Evolutionary conservation across 176 grass and related monocot species (phyloP), one percentile per base, ranked within the genome.

Genomic region (Ananas comosus): DNA sequence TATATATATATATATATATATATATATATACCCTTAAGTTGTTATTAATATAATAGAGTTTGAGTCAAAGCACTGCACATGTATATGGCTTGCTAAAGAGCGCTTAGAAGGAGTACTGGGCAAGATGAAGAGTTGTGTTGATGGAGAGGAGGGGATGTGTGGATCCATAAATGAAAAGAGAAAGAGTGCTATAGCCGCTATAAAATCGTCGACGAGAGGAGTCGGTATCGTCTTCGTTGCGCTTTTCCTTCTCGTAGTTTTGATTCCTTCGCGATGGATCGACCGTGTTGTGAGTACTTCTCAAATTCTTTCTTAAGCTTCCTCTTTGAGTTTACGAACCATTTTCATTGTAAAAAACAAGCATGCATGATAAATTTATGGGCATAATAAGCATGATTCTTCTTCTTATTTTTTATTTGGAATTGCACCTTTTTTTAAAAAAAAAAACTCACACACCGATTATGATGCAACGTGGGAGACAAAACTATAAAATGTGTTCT

Each of bases 191-290:
- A 61, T 42, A 67, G 54, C 51, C n/a, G 0, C 56, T 2, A 13
- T 74, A 13, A 65, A 69, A 56, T 74, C 51, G 12, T 80, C 78
- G 51, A 33, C 63, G 12, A 80, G 63, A 66, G 78, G 78, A 80
- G 18, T 80, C 51, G 22, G 58, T 19, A 2, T 74, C 9, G 51
- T 80, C 25, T 74, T 80, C 63, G 9, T 61, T 10, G 67, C 42
- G 47, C 51, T 80, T 16, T 2, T 69, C 23, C 1, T 74, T 53
- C 67, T 80, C 64, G 73, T 56, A 13, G 51, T 49, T 74, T 48
- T 80, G 18, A 74, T 67, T 51, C 74, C 52, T 48, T 14, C 50
- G 2, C 50, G 50, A 14, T 80, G 70, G 64, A 18, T 73, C 51
- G 24, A 51, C 58, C 29, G 14, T 49, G 29, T 59, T 14, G 78